A percentile compares a stretch with the other conserved stretches of the same genome.
Evolutionary conservation across 1,284 basidiomycete genomes (phyloP).

Genomic region (Malassezia equina): DNA sequence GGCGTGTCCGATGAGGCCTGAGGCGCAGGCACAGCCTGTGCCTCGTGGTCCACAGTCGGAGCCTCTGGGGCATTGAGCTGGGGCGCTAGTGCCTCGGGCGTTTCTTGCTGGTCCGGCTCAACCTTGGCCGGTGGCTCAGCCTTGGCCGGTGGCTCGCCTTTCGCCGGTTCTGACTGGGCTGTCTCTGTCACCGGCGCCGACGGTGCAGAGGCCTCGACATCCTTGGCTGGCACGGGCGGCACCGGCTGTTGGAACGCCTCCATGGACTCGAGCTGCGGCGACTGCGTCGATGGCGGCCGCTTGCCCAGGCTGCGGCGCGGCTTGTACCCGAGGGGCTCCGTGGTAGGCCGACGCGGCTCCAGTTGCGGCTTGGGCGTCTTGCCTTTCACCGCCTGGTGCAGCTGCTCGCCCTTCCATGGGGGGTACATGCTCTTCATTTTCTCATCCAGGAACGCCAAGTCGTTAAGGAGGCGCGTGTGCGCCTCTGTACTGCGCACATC

Average conservation of each 20-base stretch:
- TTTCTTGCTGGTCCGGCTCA: no score
- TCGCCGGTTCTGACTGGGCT: background rate
- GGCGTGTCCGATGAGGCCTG: no score
- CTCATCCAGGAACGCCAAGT: slow-evolving; percentile 25
- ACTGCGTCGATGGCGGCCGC: slow-evolving; percentile 16
- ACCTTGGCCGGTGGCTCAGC: background rate
- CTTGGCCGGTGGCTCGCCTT: background rate
- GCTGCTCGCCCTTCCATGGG: slow-evolving; percentile 29
- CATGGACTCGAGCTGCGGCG: slow-evolving; percentile 11
- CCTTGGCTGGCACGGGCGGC: background rate
- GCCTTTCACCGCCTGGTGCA: slow-evolving; percentile 20
- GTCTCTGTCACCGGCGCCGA: background rate
- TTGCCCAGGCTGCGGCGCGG: slow-evolving; percentile 10
- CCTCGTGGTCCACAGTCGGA: no score
- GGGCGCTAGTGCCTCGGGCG: no score
- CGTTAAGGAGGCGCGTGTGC: slow-evolving; percentile 22
- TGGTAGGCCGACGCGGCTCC: background rate
- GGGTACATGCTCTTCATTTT: slow-evolving; percentile 32
- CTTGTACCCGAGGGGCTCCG: slow-evolving; percentile 9
- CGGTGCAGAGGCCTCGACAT: background rate
- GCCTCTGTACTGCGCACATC: slow-evolving; percentile 23
- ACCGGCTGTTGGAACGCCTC: slow-evolving; percentile 13
- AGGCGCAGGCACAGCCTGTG: no score
- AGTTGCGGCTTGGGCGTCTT: slow-evolving; percentile 19
- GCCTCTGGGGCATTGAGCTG: no score